Percentiles rank a stretch among this genome's conserved stretches.
Conservation (phyloP, 2,329 filamentous ascomycete genomes). For the Fusarium circinatum region DNA sequence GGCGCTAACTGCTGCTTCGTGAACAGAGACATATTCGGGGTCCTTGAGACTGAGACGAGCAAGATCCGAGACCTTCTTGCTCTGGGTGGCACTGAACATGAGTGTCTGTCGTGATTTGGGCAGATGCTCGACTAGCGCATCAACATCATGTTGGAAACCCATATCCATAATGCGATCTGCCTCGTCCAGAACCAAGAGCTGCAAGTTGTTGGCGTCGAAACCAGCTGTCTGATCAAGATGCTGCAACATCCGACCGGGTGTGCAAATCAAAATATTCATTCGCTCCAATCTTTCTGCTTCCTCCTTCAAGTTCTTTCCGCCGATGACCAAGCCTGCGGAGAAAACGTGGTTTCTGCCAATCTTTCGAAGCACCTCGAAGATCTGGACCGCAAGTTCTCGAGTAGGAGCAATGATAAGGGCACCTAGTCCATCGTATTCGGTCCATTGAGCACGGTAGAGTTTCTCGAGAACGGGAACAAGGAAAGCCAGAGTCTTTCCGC, state of each 20-base stretch:
- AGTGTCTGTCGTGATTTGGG: slow-evolving; percentile 88
- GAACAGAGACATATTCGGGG: slow-evolving; percentile 94
- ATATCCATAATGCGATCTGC: slow-evolving; percentile 97
- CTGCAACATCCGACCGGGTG: slow-evolving; percentile 93
- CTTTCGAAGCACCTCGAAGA: slow-evolving; percentile 92
- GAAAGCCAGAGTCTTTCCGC: slow-evolving; percentile 95
- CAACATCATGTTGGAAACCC: slow-evolving; percentile 91
- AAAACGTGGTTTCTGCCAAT: slow-evolving; percentile 90
- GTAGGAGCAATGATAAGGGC: slow-evolving; percentile 95
- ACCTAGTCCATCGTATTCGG: slow-evolving; percentile 89
- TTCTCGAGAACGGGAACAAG: slow-evolving; percentile 92
- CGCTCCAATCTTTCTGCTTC: slow-evolving; percentile 83
- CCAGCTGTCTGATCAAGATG: slow-evolving; percentile 94
- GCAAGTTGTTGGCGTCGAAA: slow-evolving; percentile 89
- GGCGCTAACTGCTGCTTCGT: slow-evolving; percentile 81
- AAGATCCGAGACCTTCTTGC: slow-evolving; percentile 90
- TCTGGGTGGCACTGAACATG: slow-evolving; percentile 96
- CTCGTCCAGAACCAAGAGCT: slow-evolving; percentile 94
- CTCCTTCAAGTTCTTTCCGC: slow-evolving; percentile 89
- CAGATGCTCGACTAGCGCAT: slow-evolving; percentile 92
- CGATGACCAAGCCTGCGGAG: slow-evolving; percentile 92
- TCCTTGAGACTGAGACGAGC: slow-evolving; percentile 88
- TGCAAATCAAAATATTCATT: slow-evolving; percentile 98
- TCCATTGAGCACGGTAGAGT: slow-evolving; percentile 88
- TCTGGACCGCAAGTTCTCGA: slow-evolving; percentile 94